A percentile compares a stretch with the other conserved stretches of the same genome.
phyloP scores from a whole-genome alignment of 148 eudicot genomes.

The Vaccinium myrtillus region DNA sequence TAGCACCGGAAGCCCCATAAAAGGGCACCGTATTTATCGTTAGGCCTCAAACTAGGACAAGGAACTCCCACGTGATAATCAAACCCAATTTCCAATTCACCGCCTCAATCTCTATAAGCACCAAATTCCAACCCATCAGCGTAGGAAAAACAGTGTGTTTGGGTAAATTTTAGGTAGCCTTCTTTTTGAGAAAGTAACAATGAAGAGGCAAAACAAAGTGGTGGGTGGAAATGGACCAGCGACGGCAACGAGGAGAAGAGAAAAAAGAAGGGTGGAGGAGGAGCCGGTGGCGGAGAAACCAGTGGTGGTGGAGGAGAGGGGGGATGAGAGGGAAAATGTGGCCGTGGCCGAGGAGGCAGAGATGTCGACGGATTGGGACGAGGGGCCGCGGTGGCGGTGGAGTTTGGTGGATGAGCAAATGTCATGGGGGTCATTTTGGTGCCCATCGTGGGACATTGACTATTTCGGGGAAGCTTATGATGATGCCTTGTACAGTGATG shows the following conservation, averaged over 20 bases:
- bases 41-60: neutral
- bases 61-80: neutral
- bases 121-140: neutral
- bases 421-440: conserved; percentile 64
- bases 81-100: conserved; percentile 10
- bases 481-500: conserved; percentile 33
- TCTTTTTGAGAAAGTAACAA: neutral
- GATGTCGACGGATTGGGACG: conserved; percentile 27
- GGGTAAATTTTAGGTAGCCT: neutral
- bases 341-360: conserved; percentile 15
- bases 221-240: neutral
- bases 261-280: conserved; percentile 11
- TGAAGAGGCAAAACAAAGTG: conserved; percentile 20
- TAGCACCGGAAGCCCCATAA: neutral
- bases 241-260: conserved; percentile 13
- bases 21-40: neutral
- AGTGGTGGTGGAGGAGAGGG: conserved; percentile 10
- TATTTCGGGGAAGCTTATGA: conserved; percentile 17
- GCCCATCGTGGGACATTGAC: conserved; percentile 45
- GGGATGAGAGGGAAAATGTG: neutral
- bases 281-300: conserved; percentile 7
- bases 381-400: conserved; percentile 27
- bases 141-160: neutral
- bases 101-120: neutral
- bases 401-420: conserved; percentile 53